Evolutionary conservation across 108 stramenopile genomes (phyloP), one percentile per base, ranked within the genome.

Genomic region (Stephanodiscus triporus): DNA sequence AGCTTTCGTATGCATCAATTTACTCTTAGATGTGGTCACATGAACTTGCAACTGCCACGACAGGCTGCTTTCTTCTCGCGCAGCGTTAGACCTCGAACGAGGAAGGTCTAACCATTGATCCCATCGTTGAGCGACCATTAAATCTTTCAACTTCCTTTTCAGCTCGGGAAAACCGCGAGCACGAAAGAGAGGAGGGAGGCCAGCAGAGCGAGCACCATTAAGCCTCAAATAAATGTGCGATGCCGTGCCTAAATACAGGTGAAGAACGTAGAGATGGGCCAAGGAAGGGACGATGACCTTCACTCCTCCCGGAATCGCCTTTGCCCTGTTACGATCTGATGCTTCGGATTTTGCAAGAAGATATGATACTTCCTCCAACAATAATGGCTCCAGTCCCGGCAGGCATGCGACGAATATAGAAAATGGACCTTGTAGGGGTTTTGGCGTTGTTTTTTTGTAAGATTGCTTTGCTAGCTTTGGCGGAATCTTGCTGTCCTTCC

Each of bases 161-260:
- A 93, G 61, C 73, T 93, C 89, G 9, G 84, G 69, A 34, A 93
- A 75, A 3, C 87, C 86, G 47, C 86, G 65, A 19, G 85, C 87
- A 16, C 65, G 64, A 76, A 88, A 89, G 8, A 85, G 72, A 26
- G 80, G 75, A 51, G 80, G 75, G 3, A 77, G 53, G 14, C 50
- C 59, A 54, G 40, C 68, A 32, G 42, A 27, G 11, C 40, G 43
- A 50, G 42, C 37, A 11, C 66, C 82, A 43, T 70, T 76, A 14
- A 66, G 68, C 27, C 73, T 48, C 23, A 89, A 26, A 26, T 79
- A 75, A 58, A 93, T 77, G 63, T 88, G 85, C 9, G 88, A 78
- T 7, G 88, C 92, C 40, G 78, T 80, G 43, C 92, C 92, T 10
- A 89, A 61, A 40, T 76, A 84, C 62, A 91, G 73, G 70, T 84